Evolutionary conservation across 2,329 filamentous ascomycete species (phyloP), one percentile per base, ranked within the genome.

Genomic region (Penicillium psychrosexuale): DNA sequence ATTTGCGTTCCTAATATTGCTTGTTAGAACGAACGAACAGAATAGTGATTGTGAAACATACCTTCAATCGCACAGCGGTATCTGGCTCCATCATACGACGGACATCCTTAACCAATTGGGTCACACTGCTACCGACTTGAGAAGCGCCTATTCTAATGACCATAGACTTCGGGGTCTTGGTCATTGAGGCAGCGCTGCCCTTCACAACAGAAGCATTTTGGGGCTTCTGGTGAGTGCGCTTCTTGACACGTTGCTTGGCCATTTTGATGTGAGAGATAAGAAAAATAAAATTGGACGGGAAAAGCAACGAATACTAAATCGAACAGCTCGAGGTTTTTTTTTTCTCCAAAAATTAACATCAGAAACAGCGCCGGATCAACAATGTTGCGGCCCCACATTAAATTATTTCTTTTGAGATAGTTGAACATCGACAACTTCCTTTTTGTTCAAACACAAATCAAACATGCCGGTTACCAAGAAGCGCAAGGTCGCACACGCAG

Each of bases 61-160:
- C 81, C 78, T 91, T 96, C 63, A 99, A 74, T 56, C 93, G 84
- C 58, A 87, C 88, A 3, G 94, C 94, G 4, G 94, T 99, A 51
- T 91, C 90, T 1, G 94, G 94, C 75, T 97, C 91, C 91, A 99
- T 96, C 78, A 97, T 93, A 52, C 82, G 82, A 66, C 94, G 86
- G 56, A 97, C 89, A 77, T 99, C 94, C 65, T 89, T 86, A 22
- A 93, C 92, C 65, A 99, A 80, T 76, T 97, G 92, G 72, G 88
- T 93, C 66, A 99, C 84, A 72, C 89, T 96, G 56, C 90, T 85
- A 55, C 94, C 94, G 49, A 99, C 91, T 71, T 97, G 90, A 67
- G 91, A 89, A 65, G 92, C 93, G 66, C 94, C 94, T 67, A 97
- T 92, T 64, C 94, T 90, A 74, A 99, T 96, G 55, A 99, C 93